Evolutionary conservation across 169 alveolate genomes (phyloP).

Genomic region (Miamiensis avidus): DNA sequence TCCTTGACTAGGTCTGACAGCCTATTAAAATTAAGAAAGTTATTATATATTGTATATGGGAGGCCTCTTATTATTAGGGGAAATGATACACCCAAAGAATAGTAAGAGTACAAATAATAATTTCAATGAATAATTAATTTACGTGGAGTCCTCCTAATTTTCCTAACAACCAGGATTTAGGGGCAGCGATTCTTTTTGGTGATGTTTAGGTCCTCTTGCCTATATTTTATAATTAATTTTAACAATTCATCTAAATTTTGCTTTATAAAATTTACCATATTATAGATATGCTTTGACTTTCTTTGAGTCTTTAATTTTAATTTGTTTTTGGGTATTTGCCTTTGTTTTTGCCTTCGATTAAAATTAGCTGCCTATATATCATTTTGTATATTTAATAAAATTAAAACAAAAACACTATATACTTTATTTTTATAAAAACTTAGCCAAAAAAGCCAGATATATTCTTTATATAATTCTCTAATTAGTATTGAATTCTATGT

Average conservation of each 20-base stretch:
- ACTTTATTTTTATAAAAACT: too few species aligned
- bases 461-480: too few species aligned
- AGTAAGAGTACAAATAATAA: too few species aligned
- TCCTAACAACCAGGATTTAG: slow-evolving; percentile 98
- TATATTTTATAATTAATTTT: not conserved
- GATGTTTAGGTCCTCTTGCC: slow-evolving; percentile 99
- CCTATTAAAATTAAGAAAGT: slow-evolving; percentile 44
- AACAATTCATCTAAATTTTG: not conserved
- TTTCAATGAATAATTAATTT: not conserved
- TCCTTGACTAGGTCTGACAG: slow-evolving; percentile 88
- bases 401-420: too few species aligned
- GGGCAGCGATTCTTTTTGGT: slow-evolving; percentile 98
- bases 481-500: too few species aligned
- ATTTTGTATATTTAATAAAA: too few species aligned
- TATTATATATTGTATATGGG: not conserved
- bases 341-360: not conserved
- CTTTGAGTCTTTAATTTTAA: not conserved
- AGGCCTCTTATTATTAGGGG: not conserved
- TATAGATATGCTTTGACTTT: not conserved
- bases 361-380: not conserved
- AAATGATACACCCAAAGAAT: not conserved
- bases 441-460: too few species aligned
- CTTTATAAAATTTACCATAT: not conserved
- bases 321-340: not conserved
- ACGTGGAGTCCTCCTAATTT: slow-evolving; percentile 95